Conservation (phyloP, 2,329 filamentous ascomycete species). For the Hirsutella minnesotensis region DNA sequence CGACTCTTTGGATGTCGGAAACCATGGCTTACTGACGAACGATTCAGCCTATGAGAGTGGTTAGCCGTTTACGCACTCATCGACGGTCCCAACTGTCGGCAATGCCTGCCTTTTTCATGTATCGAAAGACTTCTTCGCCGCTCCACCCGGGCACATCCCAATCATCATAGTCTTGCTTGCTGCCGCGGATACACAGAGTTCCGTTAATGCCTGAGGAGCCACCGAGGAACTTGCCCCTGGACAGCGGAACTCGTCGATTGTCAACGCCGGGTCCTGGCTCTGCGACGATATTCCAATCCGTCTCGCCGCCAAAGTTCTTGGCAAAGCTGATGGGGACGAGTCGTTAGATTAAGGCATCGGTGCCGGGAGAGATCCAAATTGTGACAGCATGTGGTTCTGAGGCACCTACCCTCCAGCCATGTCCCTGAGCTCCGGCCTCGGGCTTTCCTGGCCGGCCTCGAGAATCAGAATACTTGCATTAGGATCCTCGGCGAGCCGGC, state of each 20-base stretch:
- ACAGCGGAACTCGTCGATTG: slow-evolving; percentile 31
- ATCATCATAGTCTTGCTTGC: slow-evolving; percentile 38
- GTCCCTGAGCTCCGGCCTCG: slow-evolving; percentile 33
- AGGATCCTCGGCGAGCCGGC: slow-evolving; percentile 22
- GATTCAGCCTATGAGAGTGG: slow-evolving; percentile 31
- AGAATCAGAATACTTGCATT: slow-evolving; percentile 19
- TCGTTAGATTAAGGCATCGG: not conserved
- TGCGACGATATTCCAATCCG: slow-evolving; percentile 38
- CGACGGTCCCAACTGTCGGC: not conserved
- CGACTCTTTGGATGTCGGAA: slow-evolving; percentile 30
- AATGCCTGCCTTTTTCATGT: slow-evolving; percentile 37
- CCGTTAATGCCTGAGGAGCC: slow-evolving; percentile 38
- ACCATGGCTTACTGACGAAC: slow-evolving; percentile 47
- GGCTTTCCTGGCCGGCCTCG: slow-evolving; percentile 25
- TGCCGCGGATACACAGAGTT: slow-evolving; percentile 35
- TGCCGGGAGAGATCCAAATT: too few relatives aligned
- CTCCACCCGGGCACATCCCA: slow-evolving; percentile 44
- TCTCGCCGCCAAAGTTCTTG: slow-evolving; percentile 33
- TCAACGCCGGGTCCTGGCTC: slow-evolving; percentile 26
- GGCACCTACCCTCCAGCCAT: slow-evolving; percentile 34
- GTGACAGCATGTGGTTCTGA: too few relatives aligned
- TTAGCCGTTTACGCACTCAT: not conserved
- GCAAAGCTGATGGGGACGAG: slow-evolving; percentile 21
- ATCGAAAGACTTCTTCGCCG: slow-evolving; percentile 43
- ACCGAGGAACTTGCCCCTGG: slow-evolving; percentile 35